Conservation (phyloP, 768 basidiomycete genomes). For the Scleroderma bovista region DNA sequence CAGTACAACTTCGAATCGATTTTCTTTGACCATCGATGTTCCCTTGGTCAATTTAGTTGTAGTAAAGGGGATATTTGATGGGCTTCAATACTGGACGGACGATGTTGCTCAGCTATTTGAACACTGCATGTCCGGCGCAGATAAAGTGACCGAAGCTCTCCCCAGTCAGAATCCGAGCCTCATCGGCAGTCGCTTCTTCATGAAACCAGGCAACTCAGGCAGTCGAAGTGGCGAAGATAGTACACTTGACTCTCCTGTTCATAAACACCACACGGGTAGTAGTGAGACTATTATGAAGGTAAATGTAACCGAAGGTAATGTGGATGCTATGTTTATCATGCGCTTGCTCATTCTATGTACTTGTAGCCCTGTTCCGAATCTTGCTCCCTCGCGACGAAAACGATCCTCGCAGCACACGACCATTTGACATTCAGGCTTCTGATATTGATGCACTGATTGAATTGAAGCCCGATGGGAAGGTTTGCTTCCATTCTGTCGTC, state of each 20-base stretch:
- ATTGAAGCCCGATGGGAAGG: constrained; percentile 67
- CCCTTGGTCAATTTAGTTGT: constrained; percentile 61
- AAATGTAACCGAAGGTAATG: constrained; percentile 38
- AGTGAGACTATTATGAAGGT: constrained; percentile 49
- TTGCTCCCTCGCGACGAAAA: constrained; percentile 43
- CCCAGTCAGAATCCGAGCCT: constrained; percentile 56
- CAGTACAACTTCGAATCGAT: constrained; percentile 2
- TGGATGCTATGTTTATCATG: not conserved
- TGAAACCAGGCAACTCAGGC: constrained; percentile 30
- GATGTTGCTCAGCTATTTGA: constrained; percentile 74
- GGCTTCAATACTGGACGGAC: constrained; percentile 84
- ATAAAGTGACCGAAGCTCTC: constrained; percentile 23
- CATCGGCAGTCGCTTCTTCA: constrained; percentile 77
- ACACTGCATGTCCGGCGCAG: constrained; percentile 23
- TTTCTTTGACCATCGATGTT: constrained; percentile 33
- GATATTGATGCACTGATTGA: constrained; percentile 63
- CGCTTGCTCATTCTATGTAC: constrained; percentile 1
- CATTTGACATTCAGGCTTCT: constrained; percentile 55
- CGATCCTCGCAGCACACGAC: constrained; percentile 23
- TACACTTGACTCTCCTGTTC: constrained; percentile 21
- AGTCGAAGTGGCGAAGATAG: constrained; percentile 43
- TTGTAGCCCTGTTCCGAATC: constrained; percentile 37
- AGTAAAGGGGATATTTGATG: constrained; percentile 64
- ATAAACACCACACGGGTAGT: constrained; percentile 6
- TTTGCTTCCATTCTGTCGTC: constrained; percentile 25